Evolutionary conservation across 2,329 filamentous ascomycete genomes (phyloP).

Genomic region (Ceratocystis harringtonii): DNA sequence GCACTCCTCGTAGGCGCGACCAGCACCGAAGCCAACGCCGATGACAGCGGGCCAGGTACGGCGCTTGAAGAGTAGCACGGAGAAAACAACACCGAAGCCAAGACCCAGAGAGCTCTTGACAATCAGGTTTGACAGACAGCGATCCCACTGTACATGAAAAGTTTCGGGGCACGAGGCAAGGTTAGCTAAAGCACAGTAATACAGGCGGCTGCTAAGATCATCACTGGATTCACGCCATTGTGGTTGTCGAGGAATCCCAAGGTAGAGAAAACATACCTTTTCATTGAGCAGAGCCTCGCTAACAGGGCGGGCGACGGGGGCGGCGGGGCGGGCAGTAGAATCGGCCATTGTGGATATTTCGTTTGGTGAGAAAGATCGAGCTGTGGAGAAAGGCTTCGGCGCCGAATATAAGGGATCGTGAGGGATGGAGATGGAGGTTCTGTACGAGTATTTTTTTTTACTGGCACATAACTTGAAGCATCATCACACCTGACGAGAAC

Average conservation of each 20-base stretch:
- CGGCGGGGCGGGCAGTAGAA: conserved; percentile 28
- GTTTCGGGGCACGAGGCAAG: neutral
- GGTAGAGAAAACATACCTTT: conserved; percentile 51
- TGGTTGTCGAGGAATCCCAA: too few species aligned
- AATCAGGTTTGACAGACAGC: conserved; percentile 90
- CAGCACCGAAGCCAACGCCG: conserved; percentile 86
- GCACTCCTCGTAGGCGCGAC: conserved; percentile 95
- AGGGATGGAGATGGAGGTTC: conserved; percentile 4
- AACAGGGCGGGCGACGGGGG: conserved; percentile 58
- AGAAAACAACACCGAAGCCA: conserved; percentile 96
- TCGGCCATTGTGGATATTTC: conserved; percentile 35
- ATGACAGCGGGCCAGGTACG: conserved; percentile 95
- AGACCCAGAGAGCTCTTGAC: conserved; percentile 94
- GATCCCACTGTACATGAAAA: conserved; percentile 62
- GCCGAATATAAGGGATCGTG: conserved; percentile 10
- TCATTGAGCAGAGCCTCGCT: conserved; percentile 98
- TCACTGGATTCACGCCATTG: too few species aligned
- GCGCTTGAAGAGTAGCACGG: conserved; percentile 93
- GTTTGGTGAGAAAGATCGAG: conserved; percentile 6
- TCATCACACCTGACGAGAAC: conserved; percentile 23
- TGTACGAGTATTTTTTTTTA: conserved; percentile 14
- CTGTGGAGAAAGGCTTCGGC: conserved; percentile 8
- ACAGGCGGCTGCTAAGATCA: neutral
- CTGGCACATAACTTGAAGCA: neutral
- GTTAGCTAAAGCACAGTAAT: conserved; percentile 1